Evolutionary conservation across 495 filamentous ascomycete genomes (phyloP), one percentile per base, ranked within the genome.

Genomic region (Penicillium fimorum): DNA sequence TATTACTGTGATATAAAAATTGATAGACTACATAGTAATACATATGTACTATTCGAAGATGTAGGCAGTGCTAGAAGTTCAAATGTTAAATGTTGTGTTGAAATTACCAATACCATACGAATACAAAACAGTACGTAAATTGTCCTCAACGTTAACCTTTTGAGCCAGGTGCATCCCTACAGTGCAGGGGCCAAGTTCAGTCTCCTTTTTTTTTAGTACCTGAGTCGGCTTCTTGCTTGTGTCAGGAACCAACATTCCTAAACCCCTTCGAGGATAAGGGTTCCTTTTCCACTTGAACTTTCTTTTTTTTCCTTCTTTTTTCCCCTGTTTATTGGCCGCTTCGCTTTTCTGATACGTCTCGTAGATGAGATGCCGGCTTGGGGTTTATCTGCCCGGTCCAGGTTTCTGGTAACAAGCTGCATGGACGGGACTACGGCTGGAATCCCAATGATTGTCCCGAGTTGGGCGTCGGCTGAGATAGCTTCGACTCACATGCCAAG

Each of bases 401-500:
- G 25, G 5, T 43, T 10, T 22, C 18, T 49, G 47, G 47, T 52
- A 52, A 29, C 11, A 29, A 32, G 33, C 46, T 49, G 47, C 47
- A 42, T 47, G 32, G 46, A 40, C 54, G 51, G 41, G 41, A 44
- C 24, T 33, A 30, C 32, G 45, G 63, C 43, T 57, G 58, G 53
- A 59, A 64, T 64, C 56, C 58, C 46, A 67, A 67, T 62, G 41
- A 57, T 43, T 63, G 35, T 40, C 47, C 59, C 56, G 57, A 56
- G 47, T 51, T 53, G 53, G 58, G 49, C 42, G 50, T 63, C 63
- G 63, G 57, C 57, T 63, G 55, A 35, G 57, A 61, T 56, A 55
- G 54, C 57, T 65, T 59, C 50, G 57, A 44, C 52, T 38, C 50
- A 59, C 61, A 61, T 66, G 64, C 61, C 61, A 64, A 64, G 61